phyloP scores from a whole-genome alignment of 495 filamentous ascomycete genomes.

The Filosporella fistucella region DNA sequence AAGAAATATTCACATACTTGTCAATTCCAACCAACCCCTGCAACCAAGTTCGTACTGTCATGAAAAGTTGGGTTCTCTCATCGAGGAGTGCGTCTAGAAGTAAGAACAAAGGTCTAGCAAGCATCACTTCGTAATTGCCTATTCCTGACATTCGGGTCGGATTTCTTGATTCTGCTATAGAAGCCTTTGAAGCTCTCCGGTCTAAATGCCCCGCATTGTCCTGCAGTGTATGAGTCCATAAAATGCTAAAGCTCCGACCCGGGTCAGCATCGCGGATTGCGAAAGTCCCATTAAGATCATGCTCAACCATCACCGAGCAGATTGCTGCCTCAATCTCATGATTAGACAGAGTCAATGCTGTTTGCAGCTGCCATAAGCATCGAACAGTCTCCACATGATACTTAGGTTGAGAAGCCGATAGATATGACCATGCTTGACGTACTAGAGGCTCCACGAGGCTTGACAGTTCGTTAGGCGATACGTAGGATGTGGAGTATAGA shows the following conservation, averaged over 20 bases:
- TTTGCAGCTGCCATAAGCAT: constrained; percentile 80
- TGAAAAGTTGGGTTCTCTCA: constrained; percentile 66
- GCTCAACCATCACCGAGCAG: constrained; percentile 63
- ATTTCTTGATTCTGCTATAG: constrained; percentile 45
- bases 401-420: constrained; percentile 77
- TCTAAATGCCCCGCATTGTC: constrained; percentile 43
- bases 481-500: constrained; percentile 54
- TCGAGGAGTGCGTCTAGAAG: constrained; percentile 76
- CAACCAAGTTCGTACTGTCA: constrained; percentile 78
- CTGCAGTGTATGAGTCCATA: constrained; percentile 78
- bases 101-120: constrained; percentile 78
- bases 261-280: constrained; percentile 46
- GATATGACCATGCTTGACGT: constrained; percentile 67
- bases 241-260: constrained; percentile 61
- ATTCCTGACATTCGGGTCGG: constrained; percentile 38
- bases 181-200: constrained; percentile 40
- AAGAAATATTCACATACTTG: constrained; percentile 34
- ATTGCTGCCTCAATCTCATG: constrained; percentile 75
- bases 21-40: constrained; percentile 66
- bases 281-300: constrained; percentile 45
- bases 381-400: constrained; percentile 91
- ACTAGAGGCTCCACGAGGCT: constrained; percentile 65
- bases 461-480: constrained; percentile 53
- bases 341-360: constrained; percentile 41
- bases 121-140: constrained; percentile 60